phyloP scores from a whole-genome alignment of 75 land plant genomes.

The Sequoiadendron giganteum region DNA sequence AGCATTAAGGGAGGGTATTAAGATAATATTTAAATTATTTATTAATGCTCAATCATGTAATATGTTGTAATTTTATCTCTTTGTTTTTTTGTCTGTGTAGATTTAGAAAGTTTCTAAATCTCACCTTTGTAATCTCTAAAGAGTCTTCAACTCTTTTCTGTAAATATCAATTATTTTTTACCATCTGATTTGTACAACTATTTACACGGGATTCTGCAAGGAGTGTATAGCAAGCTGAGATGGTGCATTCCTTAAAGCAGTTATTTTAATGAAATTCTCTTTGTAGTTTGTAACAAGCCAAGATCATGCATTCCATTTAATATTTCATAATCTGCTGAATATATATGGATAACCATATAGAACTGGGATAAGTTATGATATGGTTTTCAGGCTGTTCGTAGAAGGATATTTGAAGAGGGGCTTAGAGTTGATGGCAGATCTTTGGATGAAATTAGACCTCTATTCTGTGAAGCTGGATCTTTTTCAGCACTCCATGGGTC shows the following conservation, averaged over 20 bases:
- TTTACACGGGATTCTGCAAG: not conserved
- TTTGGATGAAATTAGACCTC: constrained; percentile 84
- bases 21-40: too few species aligned
- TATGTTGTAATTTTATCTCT: too few species aligned
- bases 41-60: too few species aligned
- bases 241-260: not conserved
- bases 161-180: too few species aligned
- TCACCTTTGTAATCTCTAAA: too few species aligned
- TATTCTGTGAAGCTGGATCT: constrained; percentile 76
- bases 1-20: too few species aligned
- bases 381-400: constrained; percentile 55
- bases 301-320: not conserved
- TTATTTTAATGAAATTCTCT: not conserved
- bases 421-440: constrained; percentile 83
- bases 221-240: not conserved
- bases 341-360: not conserved
- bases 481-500: constrained; percentile 84
- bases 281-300: not conserved
- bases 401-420: constrained; percentile 70
- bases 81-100: too few species aligned
- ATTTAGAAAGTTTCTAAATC: too few species aligned
- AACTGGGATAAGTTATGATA: not conserved
- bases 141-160: too few species aligned
- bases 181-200: too few species aligned
- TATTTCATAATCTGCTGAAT: not conserved